phyloP scores from a whole-genome alignment of 768 basidiomycete species.

The Clitopilus hobsonii region DNA sequence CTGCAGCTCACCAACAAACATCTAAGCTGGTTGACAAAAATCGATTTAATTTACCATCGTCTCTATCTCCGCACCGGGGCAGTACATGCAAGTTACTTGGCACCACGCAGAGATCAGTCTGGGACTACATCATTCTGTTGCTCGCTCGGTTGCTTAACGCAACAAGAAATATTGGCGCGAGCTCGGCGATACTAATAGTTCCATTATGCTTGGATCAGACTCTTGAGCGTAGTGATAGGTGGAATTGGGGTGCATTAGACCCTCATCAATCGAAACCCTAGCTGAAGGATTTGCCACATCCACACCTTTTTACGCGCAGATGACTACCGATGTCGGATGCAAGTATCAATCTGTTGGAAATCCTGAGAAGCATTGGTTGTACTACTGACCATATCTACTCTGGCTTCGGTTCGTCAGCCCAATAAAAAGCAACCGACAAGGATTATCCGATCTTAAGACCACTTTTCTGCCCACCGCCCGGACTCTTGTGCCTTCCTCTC shows the following conservation, averaged over 20 bases:
- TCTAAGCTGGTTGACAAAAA: not conserved
- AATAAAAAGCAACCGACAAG: not conserved
- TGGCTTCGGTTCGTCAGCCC: not conserved
- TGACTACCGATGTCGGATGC: not conserved
- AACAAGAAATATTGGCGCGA: not conserved
- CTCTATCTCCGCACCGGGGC: not conserved
- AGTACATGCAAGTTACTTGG: not conserved
- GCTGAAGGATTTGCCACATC: not conserved
- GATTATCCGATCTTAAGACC: not conserved
- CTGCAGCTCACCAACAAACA: not conserved
- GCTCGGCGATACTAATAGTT: too few species aligned
- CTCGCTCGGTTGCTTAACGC: not conserved
- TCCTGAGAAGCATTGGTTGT: not conserved
- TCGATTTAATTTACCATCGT: not conserved
- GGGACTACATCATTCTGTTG: not conserved
- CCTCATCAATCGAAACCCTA: too few species aligned
- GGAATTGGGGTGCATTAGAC: not conserved
- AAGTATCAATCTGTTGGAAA: not conserved
- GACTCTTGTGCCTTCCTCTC: not conserved
- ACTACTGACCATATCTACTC: not conserved
- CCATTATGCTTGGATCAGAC: not conserved
- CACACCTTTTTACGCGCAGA: not conserved
- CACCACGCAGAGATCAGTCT: not conserved
- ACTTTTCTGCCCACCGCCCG: not conserved
- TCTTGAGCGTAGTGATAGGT: not conserved